phyloP scores from a whole-genome alignment of 257 asterid genomes.

The Ehretia macrophylla region DNA sequence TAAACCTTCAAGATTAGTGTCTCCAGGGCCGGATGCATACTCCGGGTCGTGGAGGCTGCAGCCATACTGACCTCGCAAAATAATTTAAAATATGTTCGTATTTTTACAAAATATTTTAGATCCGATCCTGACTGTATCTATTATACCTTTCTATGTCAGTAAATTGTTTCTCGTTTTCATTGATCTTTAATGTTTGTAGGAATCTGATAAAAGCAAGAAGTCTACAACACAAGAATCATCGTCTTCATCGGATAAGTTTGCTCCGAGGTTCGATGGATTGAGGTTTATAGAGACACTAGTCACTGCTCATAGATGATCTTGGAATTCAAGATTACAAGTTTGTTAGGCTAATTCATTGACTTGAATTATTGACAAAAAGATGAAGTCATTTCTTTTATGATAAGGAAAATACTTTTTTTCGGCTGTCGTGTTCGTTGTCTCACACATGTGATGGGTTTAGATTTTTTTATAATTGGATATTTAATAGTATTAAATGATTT shows the following conservation, averaged over 20 bases:
- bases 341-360: not conserved
- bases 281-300: conserved; percentile 75
- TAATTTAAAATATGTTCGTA: too few species aligned
- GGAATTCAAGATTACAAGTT: not conserved
- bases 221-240: conserved; percentile 29
- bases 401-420: too few species aligned
- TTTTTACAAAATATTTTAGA: not conserved
- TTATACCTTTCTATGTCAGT: not conserved
- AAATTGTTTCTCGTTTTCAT: not conserved
- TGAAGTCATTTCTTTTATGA: not conserved
- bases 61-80: too few species aligned
- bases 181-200: conserved; percentile 3
- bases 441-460: too few species aligned
- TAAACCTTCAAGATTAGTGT: too few species aligned
- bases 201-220: conserved; percentile 15
- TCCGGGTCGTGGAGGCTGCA: too few species aligned
- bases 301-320: conserved; percentile 59
- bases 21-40: too few species aligned
- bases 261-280: conserved; percentile 75
- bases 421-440: too few species aligned
- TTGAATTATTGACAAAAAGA: not conserved
- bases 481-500: too few species aligned
- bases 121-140: not conserved
- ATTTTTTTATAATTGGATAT: too few species aligned
- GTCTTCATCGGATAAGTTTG: conserved; percentile 53